Conservation (phyloP, 306 rosid species). For the Lupinus albus region DNA sequence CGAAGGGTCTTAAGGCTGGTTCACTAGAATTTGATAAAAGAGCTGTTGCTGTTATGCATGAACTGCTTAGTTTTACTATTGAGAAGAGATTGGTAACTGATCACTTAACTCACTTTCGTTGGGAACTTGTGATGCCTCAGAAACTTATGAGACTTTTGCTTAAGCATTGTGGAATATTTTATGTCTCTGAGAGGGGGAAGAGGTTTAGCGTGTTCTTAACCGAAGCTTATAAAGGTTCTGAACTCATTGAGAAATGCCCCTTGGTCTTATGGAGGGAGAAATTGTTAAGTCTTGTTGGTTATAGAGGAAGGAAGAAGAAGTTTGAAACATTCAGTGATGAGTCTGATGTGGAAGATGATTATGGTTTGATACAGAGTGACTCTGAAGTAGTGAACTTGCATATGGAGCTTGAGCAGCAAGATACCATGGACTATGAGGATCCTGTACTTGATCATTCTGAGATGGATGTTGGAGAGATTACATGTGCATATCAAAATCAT, state of each 20-base stretch:
- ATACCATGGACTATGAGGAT: constrained; percentile 43
- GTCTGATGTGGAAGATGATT: constrained; percentile 60
- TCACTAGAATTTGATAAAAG: constrained; percentile 84
- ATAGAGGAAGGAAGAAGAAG: constrained; percentile 73
- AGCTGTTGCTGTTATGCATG: constrained; percentile 89
- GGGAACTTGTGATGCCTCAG: constrained; percentile 87
- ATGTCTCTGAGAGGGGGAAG: constrained; percentile 94
- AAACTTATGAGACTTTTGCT: constrained; percentile 86
- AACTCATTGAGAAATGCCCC: constrained; percentile 77
- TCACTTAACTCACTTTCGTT: constrained; percentile 86
- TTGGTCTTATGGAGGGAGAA: constrained; percentile 79
- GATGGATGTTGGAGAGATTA: constrained; percentile 64
- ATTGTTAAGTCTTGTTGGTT: constrained; percentile 53
- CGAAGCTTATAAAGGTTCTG: constrained; percentile 74
- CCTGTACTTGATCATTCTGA: constrained; percentile 48
- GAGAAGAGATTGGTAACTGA: constrained; percentile 91
- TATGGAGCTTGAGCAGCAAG: constrained; percentile 48
- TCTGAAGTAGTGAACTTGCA: constrained; percentile 52
- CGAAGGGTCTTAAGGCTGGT: constrained; percentile 64
- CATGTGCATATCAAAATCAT: constrained; percentile 42
- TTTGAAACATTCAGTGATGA: constrained; percentile 55
- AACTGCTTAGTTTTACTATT: constrained; percentile 73
- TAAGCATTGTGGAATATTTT: constrained; percentile 83
- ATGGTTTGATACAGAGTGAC: constrained; percentile 36
- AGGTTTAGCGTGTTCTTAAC: constrained; percentile 79